Evolutionary conservation across 2,329 filamentous ascomycete genomes (phyloP).

Genomic region (Talaromyces islandicus): DNA sequence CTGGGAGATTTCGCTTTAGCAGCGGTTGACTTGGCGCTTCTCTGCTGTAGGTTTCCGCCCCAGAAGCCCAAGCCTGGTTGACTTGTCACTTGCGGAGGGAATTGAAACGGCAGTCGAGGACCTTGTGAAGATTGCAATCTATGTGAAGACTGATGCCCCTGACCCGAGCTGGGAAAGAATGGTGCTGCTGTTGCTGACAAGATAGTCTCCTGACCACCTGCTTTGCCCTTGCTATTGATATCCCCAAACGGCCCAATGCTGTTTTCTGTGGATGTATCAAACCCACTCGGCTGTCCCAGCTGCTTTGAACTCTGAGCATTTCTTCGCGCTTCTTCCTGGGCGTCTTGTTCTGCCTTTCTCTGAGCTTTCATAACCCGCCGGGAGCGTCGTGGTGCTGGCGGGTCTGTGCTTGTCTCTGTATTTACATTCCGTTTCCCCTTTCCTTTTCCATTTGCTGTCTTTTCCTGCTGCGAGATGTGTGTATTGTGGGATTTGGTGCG

Average conservation of each 20-base stretch:
- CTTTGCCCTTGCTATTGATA: neutral
- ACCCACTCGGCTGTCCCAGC: neutral
- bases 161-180: neutral
- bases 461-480: neutral
- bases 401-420: neutral
- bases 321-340: neutral
- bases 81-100: neutral
- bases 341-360: neutral
- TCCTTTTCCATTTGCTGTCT: neutral
- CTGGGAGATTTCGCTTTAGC: neutral
- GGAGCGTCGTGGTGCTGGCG: neutral
- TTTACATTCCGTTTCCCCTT: neutral
- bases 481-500: neutral
- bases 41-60: neutral
- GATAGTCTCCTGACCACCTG: neutral
- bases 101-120: neutral
- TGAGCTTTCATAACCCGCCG: neutral
- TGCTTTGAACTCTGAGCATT: neutral
- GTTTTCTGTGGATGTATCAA: neutral
- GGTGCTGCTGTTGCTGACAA: neutral
- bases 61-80: neutral
- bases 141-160: neutral
- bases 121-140: neutral
- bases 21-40: neutral
- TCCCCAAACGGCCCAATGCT: neutral